Base-by-base conservation (phyloP, 352 stramenopile genomes). In the Pythium oligandrum region DNA sequence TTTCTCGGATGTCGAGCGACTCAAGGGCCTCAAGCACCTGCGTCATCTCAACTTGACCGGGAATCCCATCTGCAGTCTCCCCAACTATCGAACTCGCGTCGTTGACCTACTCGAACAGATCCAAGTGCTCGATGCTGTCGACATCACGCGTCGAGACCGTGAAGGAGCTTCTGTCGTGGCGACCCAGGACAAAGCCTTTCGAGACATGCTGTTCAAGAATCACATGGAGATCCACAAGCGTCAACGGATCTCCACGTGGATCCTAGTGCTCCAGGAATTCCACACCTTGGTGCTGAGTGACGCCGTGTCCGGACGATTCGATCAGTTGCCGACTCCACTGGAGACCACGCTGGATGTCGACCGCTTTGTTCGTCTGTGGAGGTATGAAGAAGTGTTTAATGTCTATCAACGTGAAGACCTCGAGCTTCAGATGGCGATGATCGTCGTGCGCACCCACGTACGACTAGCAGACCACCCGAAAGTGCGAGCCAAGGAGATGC, bases 161-260 rank as follows among this genome's bases (percentile, higher is more conserved):
- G 71, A 84, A 8, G 12, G 74, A 11, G 77, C 77, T 2, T 46
- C 67, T n/a, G 44, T 61, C 3, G 60, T 88, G n/a, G 73, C 68
- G 17, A 73, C 76, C 0, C 71, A 90, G 17, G 81, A 91, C 50
- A 54, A 70, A 4, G 75, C 68, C 4, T 51, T 85, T 33, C 64
- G 81, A 4, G 40, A 43, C 8, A 73, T 86, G 58, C 59, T 89
- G 10, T 51, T 75, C 6, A 63, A 68, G 34, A 90, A 92, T 51
- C 83, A 94, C 63, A 70, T 82, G 44, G 68, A 73, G 6, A 90
- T 89, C 32, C 69, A 87, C 46, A 89, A 86, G 49, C 57, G 90
- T 3, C 79, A 89, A 55, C 68, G 66, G 0, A 68, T 88, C 38
- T 56, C 59, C 6, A 40, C 55, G 46, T 56, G 86, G 50, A 79